Evolutionary conservation across 257 asterid genomes (phyloP).

Genomic region (Capsicum pubescens): DNA sequence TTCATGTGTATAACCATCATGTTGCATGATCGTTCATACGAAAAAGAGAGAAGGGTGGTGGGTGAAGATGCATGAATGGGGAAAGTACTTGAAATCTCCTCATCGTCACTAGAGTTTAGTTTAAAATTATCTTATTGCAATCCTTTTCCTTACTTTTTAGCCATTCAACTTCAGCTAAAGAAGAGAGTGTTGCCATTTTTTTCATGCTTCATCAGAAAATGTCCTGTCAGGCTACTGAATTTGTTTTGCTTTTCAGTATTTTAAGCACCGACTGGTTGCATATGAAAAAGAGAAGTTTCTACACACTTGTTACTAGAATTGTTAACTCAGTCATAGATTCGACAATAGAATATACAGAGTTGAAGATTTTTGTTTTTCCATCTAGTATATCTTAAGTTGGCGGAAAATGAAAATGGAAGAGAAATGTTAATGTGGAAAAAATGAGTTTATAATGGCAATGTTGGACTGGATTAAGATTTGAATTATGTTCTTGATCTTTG

Average conservation of each 20-base stretch:
- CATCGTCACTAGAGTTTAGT: conserved; percentile 4
- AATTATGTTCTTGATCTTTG: not conserved
- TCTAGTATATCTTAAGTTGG: not conserved
- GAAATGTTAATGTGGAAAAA: not conserved
- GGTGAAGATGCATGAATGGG: not conserved
- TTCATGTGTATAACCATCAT: not conserved
- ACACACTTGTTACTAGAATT: not conserved
- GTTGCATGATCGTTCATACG: not conserved
- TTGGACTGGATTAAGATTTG: conserved; percentile 22
- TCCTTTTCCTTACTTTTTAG: not conserved
- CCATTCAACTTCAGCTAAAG: not conserved
- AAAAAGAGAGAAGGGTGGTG: not conserved
- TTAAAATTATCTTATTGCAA: not conserved
- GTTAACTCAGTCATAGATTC: not conserved
- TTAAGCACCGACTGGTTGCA: not conserved
- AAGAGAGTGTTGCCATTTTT: not conserved
- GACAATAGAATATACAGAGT: not conserved
- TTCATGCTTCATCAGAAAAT: not conserved
- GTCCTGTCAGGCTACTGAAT: not conserved
- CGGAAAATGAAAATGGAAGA: not conserved
- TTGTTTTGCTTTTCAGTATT: not conserved
- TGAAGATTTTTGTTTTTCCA: conserved; percentile 1
- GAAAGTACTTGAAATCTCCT: not conserved
- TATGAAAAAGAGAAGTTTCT: conserved; percentile 8
- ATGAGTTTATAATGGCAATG: not conserved